Percentiles rank a stretch among this genome's conserved stretches.
These are phyloP conservation scores for Dendrobium chrysotoxum DNA, from an alignment of 106 monocot species.

Conservation along the genomic window DNA sequence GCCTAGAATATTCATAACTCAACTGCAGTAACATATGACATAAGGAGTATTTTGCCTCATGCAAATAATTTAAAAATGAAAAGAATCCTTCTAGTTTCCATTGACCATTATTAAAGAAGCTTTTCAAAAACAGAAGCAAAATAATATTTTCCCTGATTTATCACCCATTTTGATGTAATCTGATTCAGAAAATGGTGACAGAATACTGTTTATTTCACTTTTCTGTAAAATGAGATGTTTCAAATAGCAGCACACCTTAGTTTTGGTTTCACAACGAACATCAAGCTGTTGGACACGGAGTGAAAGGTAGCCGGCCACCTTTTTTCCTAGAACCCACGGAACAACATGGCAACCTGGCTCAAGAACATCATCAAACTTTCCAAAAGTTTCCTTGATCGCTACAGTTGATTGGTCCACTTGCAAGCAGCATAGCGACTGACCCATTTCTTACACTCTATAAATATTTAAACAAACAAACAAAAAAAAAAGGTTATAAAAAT, in stretches of 20 bases:
- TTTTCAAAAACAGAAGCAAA: no score
- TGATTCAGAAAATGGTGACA: neutral
- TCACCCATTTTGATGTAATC: neutral
- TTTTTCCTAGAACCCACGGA: slow-evolving; percentile 65
- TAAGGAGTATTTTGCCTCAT: neutral
- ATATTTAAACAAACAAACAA: neutral
- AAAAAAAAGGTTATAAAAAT: neutral
- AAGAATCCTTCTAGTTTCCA: neutral
- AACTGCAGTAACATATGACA: no score
- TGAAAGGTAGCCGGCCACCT: slow-evolving; percentile 58
- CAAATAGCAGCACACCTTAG: slow-evolving; percentile 32
- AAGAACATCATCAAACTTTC: slow-evolving; percentile 59
- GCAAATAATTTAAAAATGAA: no score
- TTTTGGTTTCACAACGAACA: slow-evolving; percentile 89
- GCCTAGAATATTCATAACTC: no score
- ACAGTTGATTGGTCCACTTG: slow-evolving; percentile 71
- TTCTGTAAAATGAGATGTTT: no score
- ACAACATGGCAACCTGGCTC: slow-evolving; percentile 65
- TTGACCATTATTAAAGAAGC: neutral
- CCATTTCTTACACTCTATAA: slow-evolving; percentile 29
- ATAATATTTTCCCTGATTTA: no score
- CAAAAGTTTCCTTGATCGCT: slow-evolving; percentile 58
- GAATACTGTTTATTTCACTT: no score
- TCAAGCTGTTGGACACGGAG: slow-evolving; percentile 75
- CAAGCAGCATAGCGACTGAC: slow-evolving; percentile 50